Base-by-base conservation (phyloP, 768 basidiomycete genomes). In the Nidularia sp. region DNA sequence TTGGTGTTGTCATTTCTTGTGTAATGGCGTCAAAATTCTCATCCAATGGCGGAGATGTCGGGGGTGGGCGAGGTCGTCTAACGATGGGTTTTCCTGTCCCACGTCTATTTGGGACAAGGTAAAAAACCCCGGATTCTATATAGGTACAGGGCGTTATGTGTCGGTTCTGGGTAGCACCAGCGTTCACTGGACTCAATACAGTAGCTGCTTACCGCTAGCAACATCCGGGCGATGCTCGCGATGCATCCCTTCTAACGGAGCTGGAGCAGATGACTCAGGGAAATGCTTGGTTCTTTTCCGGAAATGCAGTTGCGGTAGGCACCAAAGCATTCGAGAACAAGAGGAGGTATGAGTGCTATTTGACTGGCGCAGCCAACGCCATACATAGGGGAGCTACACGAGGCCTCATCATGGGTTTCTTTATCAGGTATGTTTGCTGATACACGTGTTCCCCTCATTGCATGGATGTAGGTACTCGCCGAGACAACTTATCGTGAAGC, bases 11-110 rank as follows among this genome's bases (percentile, higher is more conserved):
- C n/a, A 57, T 55, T 6, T 43, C 54, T 35, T 58, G 54, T 12
- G 70, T 71, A 34, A 64, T 56, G 31, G 68, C 72, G 55, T 76
- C 74, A 48, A 74, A 75, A 51, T 75, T 67, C 47, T 75, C 73
- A 35, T 68, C 65, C 33, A 72, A 64, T 9, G 73, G 70, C 18
- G 68, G 55, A n/a, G 70, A 71, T 29, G 71, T 70, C 5, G 67
- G 67, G 0, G 75, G 70, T 12, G 72, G 65, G 34, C 64, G 68
- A 25, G 69, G 72, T 25, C 73, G 70, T 47, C 66, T 67, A 15
- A 73, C 61, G 51, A 70, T 60, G 3, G 63, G 65, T 73, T 73
- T 34, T 67, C 70, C 1, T 60, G 61, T 15, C 35, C 69, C 71
- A 33, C 68, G 58, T 53, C 62, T 68, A 53, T 71, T 67, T n/a